phyloP scores from a whole-genome alignment of 1,284 basidiomycete species.

The Papiliotrema laurentii region DNA sequence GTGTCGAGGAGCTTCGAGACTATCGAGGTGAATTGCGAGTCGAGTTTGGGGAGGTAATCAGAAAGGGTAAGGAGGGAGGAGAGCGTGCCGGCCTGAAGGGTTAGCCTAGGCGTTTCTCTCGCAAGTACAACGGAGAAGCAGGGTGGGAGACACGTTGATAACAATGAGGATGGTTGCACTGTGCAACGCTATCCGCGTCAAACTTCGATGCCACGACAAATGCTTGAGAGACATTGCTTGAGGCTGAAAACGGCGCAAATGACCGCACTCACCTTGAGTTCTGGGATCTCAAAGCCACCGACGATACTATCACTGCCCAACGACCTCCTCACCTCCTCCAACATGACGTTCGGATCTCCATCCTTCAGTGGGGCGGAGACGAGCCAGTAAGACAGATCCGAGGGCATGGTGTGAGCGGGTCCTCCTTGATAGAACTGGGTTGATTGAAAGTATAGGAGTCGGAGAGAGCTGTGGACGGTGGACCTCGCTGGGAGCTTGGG shows the following conservation, averaged over 20 bases:
- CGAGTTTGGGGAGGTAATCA: constrained; percentile 88
- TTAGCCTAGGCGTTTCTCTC: background rate
- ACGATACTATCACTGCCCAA: constrained; percentile 43
- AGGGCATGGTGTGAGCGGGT: constrained; percentile 48
- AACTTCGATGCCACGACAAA: no score
- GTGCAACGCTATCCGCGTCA: no score
- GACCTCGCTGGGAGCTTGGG: no score
- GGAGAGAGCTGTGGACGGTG: no score
- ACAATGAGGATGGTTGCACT: no score
- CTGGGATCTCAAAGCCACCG: constrained; percentile 45
- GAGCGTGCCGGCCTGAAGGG: constrained; percentile 80
- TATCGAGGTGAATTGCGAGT: constrained; percentile 76
- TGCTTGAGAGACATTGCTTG: no score
- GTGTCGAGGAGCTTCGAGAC: constrained; percentile 94
- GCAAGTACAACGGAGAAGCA: background rate
- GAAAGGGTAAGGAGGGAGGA: constrained; percentile 84
- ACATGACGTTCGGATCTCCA: constrained; percentile 50
- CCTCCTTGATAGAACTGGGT: background rate
- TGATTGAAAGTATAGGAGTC: background rate
- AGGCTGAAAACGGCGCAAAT: no score
- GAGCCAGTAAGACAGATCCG: constrained; percentile 54
- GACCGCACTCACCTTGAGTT: constrained; percentile 45
- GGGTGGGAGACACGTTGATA: background rate
- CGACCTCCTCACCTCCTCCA: constrained; percentile 46
- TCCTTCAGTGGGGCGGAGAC: constrained; percentile 53